A percentile compares a stretch with the other conserved stretches of the same genome.
Evolutionary conservation across 106 monocot genomes (phyloP).

Genomic region (Acorus calamus): DNA sequence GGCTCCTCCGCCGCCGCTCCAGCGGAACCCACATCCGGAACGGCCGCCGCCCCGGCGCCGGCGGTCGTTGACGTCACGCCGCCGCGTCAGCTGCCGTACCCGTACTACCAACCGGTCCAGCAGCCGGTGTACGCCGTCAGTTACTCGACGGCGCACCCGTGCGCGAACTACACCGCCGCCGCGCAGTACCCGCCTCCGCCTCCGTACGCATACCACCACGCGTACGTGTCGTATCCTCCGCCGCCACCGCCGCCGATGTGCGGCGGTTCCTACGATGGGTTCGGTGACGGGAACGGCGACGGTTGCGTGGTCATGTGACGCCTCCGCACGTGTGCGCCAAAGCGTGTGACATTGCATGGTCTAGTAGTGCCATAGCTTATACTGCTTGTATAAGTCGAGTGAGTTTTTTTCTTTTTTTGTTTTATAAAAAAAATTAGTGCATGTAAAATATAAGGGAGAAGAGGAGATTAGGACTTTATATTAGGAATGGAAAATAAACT

Average conservation of each 20-base stretch:
- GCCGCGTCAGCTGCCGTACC: neutral
- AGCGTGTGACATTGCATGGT: too few species aligned
- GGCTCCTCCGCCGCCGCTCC: neutral
- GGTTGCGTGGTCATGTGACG: slow-evolving; percentile 52
- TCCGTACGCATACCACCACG: neutral
- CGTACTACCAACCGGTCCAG: slow-evolving; percentile 12
- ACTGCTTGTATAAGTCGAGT: too few species aligned
- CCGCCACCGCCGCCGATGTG: slow-evolving; percentile 14
- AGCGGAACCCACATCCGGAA: neutral
- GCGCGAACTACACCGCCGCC: slow-evolving; percentile 20
- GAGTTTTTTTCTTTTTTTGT: too few species aligned
- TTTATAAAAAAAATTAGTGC: too few species aligned
- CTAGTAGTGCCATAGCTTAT: too few species aligned
- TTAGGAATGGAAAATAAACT: too few species aligned
- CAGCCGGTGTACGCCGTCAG: slow-evolving; percentile 31
- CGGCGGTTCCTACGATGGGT: slow-evolving; percentile 30
- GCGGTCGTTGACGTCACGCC: neutral
- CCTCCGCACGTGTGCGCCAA: too few species aligned
- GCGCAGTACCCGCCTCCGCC: slow-evolving; percentile 10
- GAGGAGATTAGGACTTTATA: too few species aligned
- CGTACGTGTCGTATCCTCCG: neutral
- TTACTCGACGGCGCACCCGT: slow-evolving; percentile 41
- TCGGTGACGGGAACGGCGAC: slow-evolving; percentile 57
- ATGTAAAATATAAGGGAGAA: too few species aligned
- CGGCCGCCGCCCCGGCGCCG: neutral